Evolutionary conservation across 768 basidiomycete species (phyloP).

Genomic region (Pleurotus pulmonarius): DNA sequence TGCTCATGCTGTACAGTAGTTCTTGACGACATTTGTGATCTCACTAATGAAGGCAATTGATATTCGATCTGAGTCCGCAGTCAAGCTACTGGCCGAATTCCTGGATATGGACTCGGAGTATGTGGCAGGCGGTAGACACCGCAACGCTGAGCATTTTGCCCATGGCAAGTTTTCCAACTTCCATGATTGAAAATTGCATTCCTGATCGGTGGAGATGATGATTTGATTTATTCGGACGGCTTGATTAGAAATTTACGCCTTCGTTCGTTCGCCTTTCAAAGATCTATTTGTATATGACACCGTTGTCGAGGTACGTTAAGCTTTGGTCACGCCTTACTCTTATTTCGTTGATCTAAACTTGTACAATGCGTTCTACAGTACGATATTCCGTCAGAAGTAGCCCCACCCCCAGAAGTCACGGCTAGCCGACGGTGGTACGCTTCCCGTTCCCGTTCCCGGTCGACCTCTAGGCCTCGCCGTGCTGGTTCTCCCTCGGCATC

Average conservation of each 20-base stretch:
- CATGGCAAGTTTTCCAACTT: conserved; percentile 59
- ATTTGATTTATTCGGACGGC: neutral
- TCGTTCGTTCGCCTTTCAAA: conserved; percentile 83
- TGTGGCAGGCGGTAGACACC: conserved; percentile 48
- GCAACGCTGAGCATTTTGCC: conserved; percentile 89
- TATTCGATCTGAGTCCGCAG: conserved; percentile 84
- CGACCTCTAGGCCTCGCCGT: neutral
- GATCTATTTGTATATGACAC: conserved; percentile 82
- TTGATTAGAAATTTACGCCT: conserved; percentile 77
- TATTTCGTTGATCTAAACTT: neutral
- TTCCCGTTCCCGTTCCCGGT: neutral
- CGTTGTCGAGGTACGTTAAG: conserved; percentile 64
- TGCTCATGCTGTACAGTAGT: conserved; percentile 39
- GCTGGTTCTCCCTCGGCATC: conserved; percentile 24
- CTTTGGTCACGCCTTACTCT: neutral
- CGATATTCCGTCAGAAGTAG: conserved; percentile 42
- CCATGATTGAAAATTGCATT: neutral
- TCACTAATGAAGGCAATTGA: conserved; percentile 92
- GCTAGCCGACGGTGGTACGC: conserved; percentile 25
- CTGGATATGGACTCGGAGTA: conserved; percentile 73
- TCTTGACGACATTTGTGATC: conserved; percentile 83
- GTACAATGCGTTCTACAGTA: conserved; percentile 39
- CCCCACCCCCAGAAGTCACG: conserved; percentile 28
- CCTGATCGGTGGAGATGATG: neutral
- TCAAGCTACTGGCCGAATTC: conserved; percentile 83